Evolutionary conservation across 768 basidiomycete genomes (phyloP).

Genomic region (Boletus tomentosulus): DNA sequence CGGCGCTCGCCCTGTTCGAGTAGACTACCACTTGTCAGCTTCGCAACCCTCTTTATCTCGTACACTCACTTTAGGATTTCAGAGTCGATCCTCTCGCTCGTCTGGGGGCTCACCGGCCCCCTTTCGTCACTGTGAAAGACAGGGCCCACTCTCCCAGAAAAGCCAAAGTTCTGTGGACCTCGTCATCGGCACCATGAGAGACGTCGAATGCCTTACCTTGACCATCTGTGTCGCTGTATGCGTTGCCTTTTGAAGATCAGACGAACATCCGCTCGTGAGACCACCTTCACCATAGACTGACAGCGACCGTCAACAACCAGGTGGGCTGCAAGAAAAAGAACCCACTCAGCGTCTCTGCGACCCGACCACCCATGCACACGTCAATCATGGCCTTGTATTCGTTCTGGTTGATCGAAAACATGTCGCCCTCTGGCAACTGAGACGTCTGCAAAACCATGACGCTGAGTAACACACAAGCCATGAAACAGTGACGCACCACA

Average conservation of each 20-base stretch:
- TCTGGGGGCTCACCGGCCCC: slow-evolving; percentile 65
- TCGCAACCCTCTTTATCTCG: background rate
- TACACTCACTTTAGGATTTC: slow-evolving; percentile 74
- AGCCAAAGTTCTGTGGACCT: slow-evolving; percentile 61
- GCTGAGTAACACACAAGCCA: slow-evolving; percentile 5
- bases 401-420: slow-evolving; percentile 62
- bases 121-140: slow-evolving; percentile 75
- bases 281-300: slow-evolving; percentile 84
- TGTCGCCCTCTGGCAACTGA: slow-evolving; percentile 73
- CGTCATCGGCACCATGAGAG: background rate
- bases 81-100: slow-evolving; percentile 80
- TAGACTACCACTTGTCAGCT: slow-evolving; percentile 35
- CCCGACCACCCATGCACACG: slow-evolving; percentile 90
- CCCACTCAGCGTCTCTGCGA: slow-evolving; percentile 88
- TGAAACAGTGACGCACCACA: slow-evolving; percentile 47
- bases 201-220: slow-evolving; percentile 49
- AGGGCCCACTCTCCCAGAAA: slow-evolving; percentile 75
- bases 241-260: slow-evolving; percentile 81
- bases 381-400: slow-evolving; percentile 83
- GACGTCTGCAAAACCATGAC: slow-evolving; percentile 50
- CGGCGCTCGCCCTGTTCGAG: slow-evolving; percentile 69
- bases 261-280: slow-evolving; percentile 88
- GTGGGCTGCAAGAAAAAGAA: slow-evolving; percentile 1
- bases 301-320: slow-evolving; percentile 6
- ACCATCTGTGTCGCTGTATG: slow-evolving; percentile 82